A percentile compares a stretch with the other conserved stretches of the same genome.
These are phyloP conservation scores for Pisolithus albus DNA, from an alignment of 768 basidiomycete species.

Conservation along the genomic window DNA sequence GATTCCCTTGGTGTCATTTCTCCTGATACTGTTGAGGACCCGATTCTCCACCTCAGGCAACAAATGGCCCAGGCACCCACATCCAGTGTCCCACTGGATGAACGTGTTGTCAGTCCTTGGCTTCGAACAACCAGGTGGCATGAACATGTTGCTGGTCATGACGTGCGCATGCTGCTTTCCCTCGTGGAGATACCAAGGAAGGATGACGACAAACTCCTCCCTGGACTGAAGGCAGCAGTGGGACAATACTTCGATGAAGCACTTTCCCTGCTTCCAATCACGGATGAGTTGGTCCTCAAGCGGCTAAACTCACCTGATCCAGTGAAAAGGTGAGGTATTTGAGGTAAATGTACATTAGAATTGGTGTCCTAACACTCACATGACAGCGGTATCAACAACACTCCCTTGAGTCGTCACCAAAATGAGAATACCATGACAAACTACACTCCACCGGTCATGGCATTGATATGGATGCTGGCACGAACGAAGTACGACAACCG, in stretches of 20 bases:
- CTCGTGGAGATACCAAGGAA: not conserved
- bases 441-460: slow-evolving; percentile 5
- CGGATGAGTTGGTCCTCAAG: slow-evolving; percentile 7
- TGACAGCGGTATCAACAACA: slow-evolving; percentile 17
- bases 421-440: slow-evolving; percentile 2
- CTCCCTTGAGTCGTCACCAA: slow-evolving; percentile 17
- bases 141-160: not conserved
- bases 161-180: not conserved
- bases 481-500: not conserved
- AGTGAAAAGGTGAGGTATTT: not conserved
- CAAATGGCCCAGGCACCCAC: too few species aligned
- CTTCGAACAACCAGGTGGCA: slow-evolving; percentile 4
- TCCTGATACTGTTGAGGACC: too few species aligned
- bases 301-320: slow-evolving; percentile 9
- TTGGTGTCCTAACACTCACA: not conserved
- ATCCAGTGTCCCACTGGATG: not conserved
- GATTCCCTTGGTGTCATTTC: too few species aligned
- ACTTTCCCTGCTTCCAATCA: not conserved
- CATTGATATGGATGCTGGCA: slow-evolving; percentile 2
- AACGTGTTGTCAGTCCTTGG: slow-evolving; percentile 3
- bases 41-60: too few species aligned
- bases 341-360: not conserved
- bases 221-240: not conserved
- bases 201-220: not conserved
- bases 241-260: slow-evolving; percentile 5